These are phyloP conservation scores for Penicillium concentricum DNA, from an alignment of 2,329 filamentous ascomycete genomes.

Conservation along the genomic window DNA sequence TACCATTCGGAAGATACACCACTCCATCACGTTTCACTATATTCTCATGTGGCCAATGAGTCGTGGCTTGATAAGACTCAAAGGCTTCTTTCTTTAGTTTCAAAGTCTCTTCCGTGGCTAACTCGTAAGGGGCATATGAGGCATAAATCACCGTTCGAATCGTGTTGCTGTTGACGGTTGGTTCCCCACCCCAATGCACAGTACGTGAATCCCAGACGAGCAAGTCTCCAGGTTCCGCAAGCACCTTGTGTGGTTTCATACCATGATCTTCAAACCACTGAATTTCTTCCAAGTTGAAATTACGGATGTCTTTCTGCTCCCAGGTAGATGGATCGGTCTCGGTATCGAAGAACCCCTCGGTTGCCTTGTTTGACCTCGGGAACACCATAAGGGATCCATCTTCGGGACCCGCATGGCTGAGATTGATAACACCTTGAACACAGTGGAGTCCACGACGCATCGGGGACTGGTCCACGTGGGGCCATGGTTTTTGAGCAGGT, in stretches of 20 bases:
- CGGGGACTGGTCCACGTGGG: constrained; percentile 33
- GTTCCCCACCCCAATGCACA: constrained; percentile 21
- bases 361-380: constrained; percentile 22
- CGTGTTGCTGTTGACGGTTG: constrained; percentile 15
- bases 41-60: constrained; percentile 9
- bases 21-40: not conserved
- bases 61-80: not conserved
- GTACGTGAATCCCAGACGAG: constrained; percentile 39
- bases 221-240: constrained; percentile 46
- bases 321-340: constrained; percentile 21
- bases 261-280: constrained; percentile 31
- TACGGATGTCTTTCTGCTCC: constrained; percentile 17
- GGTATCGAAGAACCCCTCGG: constrained; percentile 34
- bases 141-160: constrained; percentile 25
- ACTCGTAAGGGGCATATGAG: constrained; percentile 15
- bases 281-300: constrained; percentile 28
- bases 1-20: not conserved
- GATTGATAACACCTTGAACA: constrained; percentile 24
- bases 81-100: constrained; percentile 13
- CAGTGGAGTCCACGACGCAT: constrained; percentile 28
- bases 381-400: constrained; percentile 20
- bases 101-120: constrained; percentile 1
- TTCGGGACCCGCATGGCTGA: constrained; percentile 21
- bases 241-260: constrained; percentile 34
- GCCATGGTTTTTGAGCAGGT: constrained; percentile 21